Evolutionary conservation across 495 filamentous ascomycete genomes (phyloP), one percentile per base, ranked within the genome.

Genomic region (Neurospora tetrasperma): DNA sequence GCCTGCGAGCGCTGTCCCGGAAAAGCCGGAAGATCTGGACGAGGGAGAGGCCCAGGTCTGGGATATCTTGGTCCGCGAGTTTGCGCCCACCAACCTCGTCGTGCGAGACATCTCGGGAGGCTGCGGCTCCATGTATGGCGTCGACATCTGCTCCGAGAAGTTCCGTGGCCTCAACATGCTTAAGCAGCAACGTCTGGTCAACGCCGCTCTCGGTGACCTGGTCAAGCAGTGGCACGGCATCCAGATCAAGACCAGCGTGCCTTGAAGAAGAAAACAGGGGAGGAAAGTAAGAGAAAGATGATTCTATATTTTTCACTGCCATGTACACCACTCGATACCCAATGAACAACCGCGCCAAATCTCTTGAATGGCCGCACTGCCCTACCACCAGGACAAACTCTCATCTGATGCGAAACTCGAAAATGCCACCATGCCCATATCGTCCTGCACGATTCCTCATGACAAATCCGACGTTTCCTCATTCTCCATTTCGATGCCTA

Each of bases 81-180:
- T 85, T 68, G 68, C 77, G n/a, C 84, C 85, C 38, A 83, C 83
- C 0, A 74, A 84, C 69, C 81, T 85, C 35, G 74, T 87, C 77
- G 91, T 94, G n/a, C 89, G 89, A 77, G 91, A 94, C 80, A 87
- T 94, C 70, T 90, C 87, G n/a, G 91, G 91, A 43, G 91, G 91
- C 40, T 94, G 91, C 81, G 91, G 91, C 66, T 89, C 87, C 72
- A 93, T 94, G 91, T 94, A 93, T 81, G 88, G 85, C 71, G 88
- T 94, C 74, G 89, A 93, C 74, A 88, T 93, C 74, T 81, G 85
- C 70, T 90, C 89, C 23, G 82, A 85, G 70, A 86, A 83, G 81
- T 94, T 94, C 79, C 83, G 86, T 69, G 91, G 91, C 40, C 71
- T 88, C 74, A 84, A 82, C 72, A 86, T 92, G 81, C 84, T 94